These are phyloP conservation scores for Haplographium delicatum DNA, from an alignment of 495 filamentous ascomycete species.

Conservation along the genomic window DNA sequence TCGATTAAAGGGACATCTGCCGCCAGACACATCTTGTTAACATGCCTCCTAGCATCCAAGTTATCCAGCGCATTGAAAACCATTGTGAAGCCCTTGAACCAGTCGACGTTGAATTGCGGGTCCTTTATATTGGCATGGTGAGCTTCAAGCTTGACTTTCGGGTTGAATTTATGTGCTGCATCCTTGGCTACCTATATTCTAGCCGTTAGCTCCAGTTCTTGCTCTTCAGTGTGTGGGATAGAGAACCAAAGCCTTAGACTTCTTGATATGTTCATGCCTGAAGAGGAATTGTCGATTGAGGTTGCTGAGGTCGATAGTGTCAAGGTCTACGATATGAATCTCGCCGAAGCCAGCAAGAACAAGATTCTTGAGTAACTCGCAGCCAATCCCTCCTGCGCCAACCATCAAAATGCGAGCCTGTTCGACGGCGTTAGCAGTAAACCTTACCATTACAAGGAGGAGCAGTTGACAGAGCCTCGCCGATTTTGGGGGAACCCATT, in stretches of 20 bases:
- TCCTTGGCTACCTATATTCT: conserved; percentile 80
- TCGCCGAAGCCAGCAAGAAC: conserved; percentile 91
- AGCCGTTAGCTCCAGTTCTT: conserved; percentile 26
- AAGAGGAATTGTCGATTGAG: conserved; percentile 98
- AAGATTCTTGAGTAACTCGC: conserved; percentile 96
- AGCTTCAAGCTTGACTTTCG: conserved; percentile 79
- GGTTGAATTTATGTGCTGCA: conserved; percentile 85
- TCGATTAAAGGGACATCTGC: conserved; percentile 90
- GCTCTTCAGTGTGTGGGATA: not conserved
- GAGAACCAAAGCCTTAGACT: conserved; percentile 87
- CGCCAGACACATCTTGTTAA: conserved; percentile 95
- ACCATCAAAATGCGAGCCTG: conserved; percentile 91
- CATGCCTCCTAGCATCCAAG: conserved; percentile 86
- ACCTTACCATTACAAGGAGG: conserved; percentile 4
- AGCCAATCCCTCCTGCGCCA: conserved; percentile 94
- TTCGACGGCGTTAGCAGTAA: conserved; percentile 13
- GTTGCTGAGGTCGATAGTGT: conserved; percentile 97
- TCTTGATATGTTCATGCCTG: conserved; percentile 95
- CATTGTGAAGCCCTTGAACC: conserved; percentile 77
- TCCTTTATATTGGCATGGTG: conserved; percentile 97
- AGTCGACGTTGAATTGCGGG: conserved; percentile 78
- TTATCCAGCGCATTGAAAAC: conserved; percentile 99
- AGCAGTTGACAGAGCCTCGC: too few relatives aligned
- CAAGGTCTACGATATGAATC: conserved; percentile 93
- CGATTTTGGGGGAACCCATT: too few relatives aligned